A percentile compares a stretch with the other conserved stretches of the same genome.
These are phyloP conservation scores for Trichoderma harzianum DNA, from an alignment of 2,329 filamentous ascomycete genomes.

Conservation along the genomic window DNA sequence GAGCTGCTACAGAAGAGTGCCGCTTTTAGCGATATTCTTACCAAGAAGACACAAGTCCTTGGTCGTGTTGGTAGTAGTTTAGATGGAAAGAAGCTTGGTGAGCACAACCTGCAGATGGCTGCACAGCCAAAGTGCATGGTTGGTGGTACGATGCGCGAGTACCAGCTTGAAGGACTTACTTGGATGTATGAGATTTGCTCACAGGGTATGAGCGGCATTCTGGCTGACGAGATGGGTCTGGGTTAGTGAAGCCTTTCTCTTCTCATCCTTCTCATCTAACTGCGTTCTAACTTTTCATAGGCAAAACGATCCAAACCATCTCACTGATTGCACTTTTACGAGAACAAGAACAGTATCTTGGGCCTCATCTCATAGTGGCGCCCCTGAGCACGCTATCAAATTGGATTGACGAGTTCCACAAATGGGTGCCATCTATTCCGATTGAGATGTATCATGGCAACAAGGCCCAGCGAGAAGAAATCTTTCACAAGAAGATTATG, in stretches of 20 bases:
- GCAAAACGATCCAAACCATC: conserved; percentile 90
- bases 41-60: conserved; percentile 60
- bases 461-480: conserved; percentile 69
- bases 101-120: conserved; percentile 72
- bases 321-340: conserved; percentile 81
- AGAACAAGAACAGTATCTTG: conserved; percentile 77
- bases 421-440: conserved; percentile 86
- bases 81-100: conserved; percentile 57
- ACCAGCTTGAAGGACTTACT: conserved; percentile 89
- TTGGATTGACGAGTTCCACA: conserved; percentile 90
- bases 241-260: conserved; percentile 37
- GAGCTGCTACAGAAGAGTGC: conserved; percentile 57
- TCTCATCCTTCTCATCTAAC: neutral
- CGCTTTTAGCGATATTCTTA: conserved; percentile 60
- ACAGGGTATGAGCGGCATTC: conserved; percentile 85
- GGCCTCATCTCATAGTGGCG: conserved; percentile 86
- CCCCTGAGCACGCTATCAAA: conserved; percentile 90
- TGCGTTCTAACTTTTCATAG: conserved; percentile 35
- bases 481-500: conserved; percentile 71
- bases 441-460: conserved; percentile 88
- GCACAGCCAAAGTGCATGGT: conserved; percentile 81
- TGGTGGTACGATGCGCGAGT: conserved; percentile 87
- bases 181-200: conserved; percentile 84
- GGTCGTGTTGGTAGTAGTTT: conserved; percentile 60
- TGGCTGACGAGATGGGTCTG: conserved; percentile 92